Percentiles rank a stretch among this genome's conserved stretches.
Evolutionary conservation across 805 yeast species (phyloP).

Genomic region (Candida sonorensis): DNA sequence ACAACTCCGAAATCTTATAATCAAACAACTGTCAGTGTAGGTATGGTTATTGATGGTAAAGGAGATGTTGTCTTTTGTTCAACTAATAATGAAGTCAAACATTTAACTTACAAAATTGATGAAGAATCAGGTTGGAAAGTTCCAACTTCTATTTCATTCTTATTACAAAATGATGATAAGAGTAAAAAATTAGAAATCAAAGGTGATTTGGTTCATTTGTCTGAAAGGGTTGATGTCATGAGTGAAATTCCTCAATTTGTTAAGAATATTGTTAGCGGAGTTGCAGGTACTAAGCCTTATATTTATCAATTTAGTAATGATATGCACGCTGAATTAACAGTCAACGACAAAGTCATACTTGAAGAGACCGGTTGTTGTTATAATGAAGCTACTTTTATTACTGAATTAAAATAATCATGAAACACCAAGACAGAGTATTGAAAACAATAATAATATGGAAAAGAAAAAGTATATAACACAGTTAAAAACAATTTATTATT

Average conservation of each 20-base stretch:
- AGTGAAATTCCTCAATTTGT: conserved; percentile 93
- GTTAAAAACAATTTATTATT: too few relatives aligned
- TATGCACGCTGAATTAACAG: conserved; percentile 32
- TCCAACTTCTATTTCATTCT: conserved; percentile 63
- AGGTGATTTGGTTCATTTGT: conserved; percentile 56
- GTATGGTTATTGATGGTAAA: conserved; percentile 60
- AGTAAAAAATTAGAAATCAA: conserved; percentile 37
- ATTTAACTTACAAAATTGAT: conserved; percentile 50
- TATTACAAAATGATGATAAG: conserved; percentile 33
- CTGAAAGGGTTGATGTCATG: conserved; percentile 96
- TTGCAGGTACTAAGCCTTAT: conserved; percentile 94
- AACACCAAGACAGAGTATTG: too few relatives aligned
- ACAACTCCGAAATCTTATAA: conserved; percentile 91
- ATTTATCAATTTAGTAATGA: conserved; percentile 85
- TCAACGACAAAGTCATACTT: conserved; percentile 32
- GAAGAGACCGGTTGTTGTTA: conserved; percentile 61
- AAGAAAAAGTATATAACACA: too few relatives aligned
- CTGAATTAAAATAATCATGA: conserved; percentile 22
- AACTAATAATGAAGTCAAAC: conserved; percentile 56
- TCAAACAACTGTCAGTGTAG: conserved; percentile 70
- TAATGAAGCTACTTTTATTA: conserved; percentile 77
- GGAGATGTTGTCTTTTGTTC: conserved; percentile 57
- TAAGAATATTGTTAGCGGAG: conserved; percentile 87
- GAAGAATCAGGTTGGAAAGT: conserved; percentile 89
- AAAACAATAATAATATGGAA: too few relatives aligned